Percentiles rank a stretch among this genome's conserved stretches.
Evolutionary conservation across 257 asterid genomes (phyloP).

Genomic region (Haberlea rhodopensis): DNA sequence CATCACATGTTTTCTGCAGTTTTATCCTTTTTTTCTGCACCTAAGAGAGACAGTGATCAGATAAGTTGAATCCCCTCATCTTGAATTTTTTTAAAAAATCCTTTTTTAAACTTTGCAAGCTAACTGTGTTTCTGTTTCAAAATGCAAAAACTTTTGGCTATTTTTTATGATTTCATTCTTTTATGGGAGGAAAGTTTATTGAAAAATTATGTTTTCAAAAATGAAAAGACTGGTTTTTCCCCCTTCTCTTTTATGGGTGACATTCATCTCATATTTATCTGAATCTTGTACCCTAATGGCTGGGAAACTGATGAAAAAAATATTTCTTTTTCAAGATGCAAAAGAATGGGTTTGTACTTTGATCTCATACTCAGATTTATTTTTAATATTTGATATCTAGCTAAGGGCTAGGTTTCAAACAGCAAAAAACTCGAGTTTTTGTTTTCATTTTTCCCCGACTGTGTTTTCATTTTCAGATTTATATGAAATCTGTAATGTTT

Average conservation of each 20-base stretch:
- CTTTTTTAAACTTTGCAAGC: background rate
- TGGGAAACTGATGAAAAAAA: background rate
- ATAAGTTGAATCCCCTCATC: background rate
- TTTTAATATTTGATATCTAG: too few relatives aligned
- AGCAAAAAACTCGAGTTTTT: background rate
- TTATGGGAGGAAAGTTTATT: too few relatives aligned
- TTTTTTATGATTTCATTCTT: background rate
- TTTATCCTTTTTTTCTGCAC: background rate
- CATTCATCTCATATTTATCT: background rate
- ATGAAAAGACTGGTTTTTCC: too few relatives aligned
- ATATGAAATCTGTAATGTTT: conserved; percentile 19
- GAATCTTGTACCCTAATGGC: background rate
- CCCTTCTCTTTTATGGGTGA: too few relatives aligned
- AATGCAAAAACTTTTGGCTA: background rate
- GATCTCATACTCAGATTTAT: background rate
- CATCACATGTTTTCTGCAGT: background rate
- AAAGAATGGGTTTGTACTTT: background rate
- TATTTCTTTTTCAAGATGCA: background rate
- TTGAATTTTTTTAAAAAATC: background rate
- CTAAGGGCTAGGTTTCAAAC: too few relatives aligned
- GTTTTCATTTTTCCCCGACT: background rate
- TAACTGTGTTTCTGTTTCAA: background rate
- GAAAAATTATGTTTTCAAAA: too few relatives aligned
- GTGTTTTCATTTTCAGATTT: background rate
- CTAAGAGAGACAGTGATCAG: background rate